These are phyloP conservation scores for Candida caryicola DNA, from an alignment of 805 yeast genomes.

Conservation along the genomic window DNA sequence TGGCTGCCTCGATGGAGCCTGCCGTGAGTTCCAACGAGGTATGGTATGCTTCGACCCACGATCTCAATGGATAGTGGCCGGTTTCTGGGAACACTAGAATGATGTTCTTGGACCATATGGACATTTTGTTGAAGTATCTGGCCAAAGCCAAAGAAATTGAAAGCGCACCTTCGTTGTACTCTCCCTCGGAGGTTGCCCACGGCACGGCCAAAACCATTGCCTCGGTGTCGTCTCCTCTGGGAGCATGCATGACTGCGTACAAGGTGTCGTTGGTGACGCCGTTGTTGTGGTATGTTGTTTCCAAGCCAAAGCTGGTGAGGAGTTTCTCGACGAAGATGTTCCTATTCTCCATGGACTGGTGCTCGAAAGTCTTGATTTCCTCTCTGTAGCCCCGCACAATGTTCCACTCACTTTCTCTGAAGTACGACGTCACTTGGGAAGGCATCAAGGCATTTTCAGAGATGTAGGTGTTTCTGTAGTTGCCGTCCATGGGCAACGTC, in stretches of 20 bases:
- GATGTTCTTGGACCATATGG: constrained; percentile 94
- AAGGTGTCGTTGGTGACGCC: constrained; percentile 47
- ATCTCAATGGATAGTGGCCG: constrained; percentile 62
- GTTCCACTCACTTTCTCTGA: constrained; percentile 94
- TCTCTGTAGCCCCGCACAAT: constrained; percentile 79
- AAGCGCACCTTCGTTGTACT: constrained; percentile 75
- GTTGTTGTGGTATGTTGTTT: constrained; percentile 44
- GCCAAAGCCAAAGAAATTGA: constrained; percentile 71
- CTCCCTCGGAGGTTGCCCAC: constrained; percentile 67
- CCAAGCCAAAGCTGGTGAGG: constrained; percentile 72
- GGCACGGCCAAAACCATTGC: constrained; percentile 90
- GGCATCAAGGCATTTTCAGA: constrained; percentile 97
- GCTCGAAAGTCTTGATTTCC: constrained; percentile 45
- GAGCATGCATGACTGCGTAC: constrained; percentile 86
- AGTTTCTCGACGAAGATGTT: constrained; percentile 52
- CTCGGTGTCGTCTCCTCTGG: constrained; percentile 95
- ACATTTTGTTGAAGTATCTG: constrained; percentile 77
- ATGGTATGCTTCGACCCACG: constrained; percentile 95
- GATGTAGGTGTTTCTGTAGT: constrained; percentile 77
- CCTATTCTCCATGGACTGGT: constrained; percentile 27
- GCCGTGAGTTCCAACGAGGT: constrained; percentile 81
- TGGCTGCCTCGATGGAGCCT: constrained; percentile 89
- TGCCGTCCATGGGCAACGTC: constrained; percentile 75
- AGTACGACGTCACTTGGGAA: constrained; percentile 88
- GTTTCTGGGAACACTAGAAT: constrained; percentile 80